A percentile compares a stretch with the other conserved stretches of the same genome.
Evolutionary conservation across 495 filamentous ascomycete species (phyloP).

Genomic region (Neurospora sp.): DNA sequence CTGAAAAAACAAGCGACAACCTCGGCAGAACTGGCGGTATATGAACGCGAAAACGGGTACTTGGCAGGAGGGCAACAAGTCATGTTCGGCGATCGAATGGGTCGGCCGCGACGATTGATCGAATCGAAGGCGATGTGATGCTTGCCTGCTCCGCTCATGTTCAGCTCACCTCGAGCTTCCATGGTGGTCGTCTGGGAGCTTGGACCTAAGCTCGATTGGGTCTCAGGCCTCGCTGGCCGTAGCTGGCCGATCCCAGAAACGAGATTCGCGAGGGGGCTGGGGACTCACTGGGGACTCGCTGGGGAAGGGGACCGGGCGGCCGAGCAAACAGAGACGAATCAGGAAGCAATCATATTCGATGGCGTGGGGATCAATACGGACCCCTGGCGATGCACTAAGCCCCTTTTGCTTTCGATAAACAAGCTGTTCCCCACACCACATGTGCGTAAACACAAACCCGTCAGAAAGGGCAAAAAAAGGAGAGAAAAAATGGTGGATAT

Average conservation of each 20-base stretch:
- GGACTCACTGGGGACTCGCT: background rate
- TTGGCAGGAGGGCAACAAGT: background rate
- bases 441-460: constrained; percentile 18
- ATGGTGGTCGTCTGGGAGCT: background rate
- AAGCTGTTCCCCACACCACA: constrained; percentile 19
- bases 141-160: background rate
- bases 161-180: background rate
- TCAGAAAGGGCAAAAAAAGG: background rate
- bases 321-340: background rate
- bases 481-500: background rate
- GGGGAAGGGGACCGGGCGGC: background rate
- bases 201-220: background rate
- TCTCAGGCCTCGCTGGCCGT: background rate
- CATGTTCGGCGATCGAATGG: background rate
- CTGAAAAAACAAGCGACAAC: background rate
- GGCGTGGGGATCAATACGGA: constrained; percentile 6
- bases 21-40: background rate
- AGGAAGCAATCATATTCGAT: constrained; percentile 9
- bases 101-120: background rate
- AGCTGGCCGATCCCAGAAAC: background rate
- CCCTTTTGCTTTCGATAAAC: constrained; percentile 24
- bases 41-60: background rate
- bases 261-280: background rate
- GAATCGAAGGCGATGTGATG: background rate
- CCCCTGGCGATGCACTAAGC: constrained; percentile 17